Base-by-base conservation (phyloP, 306 rosid genomes). In the Morella rubra region DNA sequence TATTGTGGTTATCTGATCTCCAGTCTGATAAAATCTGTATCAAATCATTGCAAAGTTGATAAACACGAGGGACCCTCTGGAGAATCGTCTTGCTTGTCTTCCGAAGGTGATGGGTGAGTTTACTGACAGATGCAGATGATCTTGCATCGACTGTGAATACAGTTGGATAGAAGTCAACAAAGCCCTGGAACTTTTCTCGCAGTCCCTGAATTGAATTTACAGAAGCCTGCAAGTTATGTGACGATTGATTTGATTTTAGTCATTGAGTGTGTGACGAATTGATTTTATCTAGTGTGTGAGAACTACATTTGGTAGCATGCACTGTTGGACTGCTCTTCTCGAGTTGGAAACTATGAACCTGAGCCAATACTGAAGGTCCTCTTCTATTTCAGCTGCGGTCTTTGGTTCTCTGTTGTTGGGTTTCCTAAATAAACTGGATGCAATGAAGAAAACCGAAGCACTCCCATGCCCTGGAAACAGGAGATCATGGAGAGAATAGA, bases 381-480 rank as follows among this genome's bases (percentile, higher is more conserved):
- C 99, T 82, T 92, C 99, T 69, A 95, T 89, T 91, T 95, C 98
- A 9, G 62, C 27, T 0, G 93, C 68, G 24, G 79, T 86, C 79
- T 92, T 95, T 11, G 85, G 90, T 84, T 96, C 96, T 88, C 79
- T 86, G 76, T 95, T 90, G 86, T 84, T 82, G 6, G 93, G 93
- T 69, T 89, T 96, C 83, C 89, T 82, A 73, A 88, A 89, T 74
- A 96, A 82, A 84, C 99, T 91, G 40, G 83, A 87, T 78, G 89
- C 81, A 72, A 96, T 82, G 42, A 96, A 58, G 81, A 95, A 96
- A 70, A 88, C 77, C 5, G 99, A 92, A 13, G 98, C 98, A 76
- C 93, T 95, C 6, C 99, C 97, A 60, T 90, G 91, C 27, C 99
- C 99, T 0, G 93, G 99, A 77, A 92, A 96, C 98, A 96, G 91